phyloP scores from a whole-genome alignment of 176 grass and related monocot genomes.

The Calamus simplicifolius region DNA sequence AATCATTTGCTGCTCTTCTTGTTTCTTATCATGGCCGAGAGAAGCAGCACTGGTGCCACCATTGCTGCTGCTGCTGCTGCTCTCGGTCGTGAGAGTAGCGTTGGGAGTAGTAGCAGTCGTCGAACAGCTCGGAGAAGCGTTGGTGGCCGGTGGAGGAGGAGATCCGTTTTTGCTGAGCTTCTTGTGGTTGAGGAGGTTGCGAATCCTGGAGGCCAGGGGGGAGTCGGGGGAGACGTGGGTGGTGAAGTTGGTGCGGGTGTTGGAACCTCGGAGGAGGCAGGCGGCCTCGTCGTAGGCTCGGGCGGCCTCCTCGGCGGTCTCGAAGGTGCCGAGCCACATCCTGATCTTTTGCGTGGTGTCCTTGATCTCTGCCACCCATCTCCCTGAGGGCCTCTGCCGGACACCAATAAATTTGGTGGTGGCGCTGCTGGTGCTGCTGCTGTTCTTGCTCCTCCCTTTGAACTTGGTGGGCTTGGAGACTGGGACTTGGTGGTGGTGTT shows the following conservation, averaged over 20 bases:
- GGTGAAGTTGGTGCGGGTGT: constrained; percentile 69
- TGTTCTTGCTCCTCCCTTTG: constrained; percentile 17
- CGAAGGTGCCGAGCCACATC: constrained; percentile 66
- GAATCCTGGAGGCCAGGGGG: constrained; percentile 37
- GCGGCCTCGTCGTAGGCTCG: constrained; percentile 59
- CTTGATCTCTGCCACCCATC: constrained; percentile 74
- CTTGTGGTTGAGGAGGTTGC: constrained; percentile 38
- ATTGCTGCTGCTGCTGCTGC: constrained; percentile 2
- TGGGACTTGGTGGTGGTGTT: constrained; percentile 15
- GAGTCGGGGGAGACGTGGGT: constrained; percentile 13
- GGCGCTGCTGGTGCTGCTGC: background rate
- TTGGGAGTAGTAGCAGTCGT: background rate
- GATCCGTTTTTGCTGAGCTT: constrained; percentile 25
- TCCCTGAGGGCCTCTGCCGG: constrained; percentile 47
- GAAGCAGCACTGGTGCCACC: background rate
- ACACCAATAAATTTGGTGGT: constrained; percentile 41
- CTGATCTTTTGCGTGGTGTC: constrained; percentile 54
- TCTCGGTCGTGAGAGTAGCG: constrained; percentile 22
- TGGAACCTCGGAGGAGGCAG: constrained; percentile 49
- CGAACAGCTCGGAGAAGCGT: background rate
- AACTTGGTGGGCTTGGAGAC: constrained; percentile 7
- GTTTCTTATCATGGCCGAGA: background rate
- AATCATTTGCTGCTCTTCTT: background rate
- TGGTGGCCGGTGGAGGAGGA: background rate
- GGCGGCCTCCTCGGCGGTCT: constrained; percentile 56